Evolutionary conservation across 768 basidiomycete genomes (phyloP), one percentile per base, ranked within the genome.

Genomic region (Pulveroboletus ravenelii): DNA sequence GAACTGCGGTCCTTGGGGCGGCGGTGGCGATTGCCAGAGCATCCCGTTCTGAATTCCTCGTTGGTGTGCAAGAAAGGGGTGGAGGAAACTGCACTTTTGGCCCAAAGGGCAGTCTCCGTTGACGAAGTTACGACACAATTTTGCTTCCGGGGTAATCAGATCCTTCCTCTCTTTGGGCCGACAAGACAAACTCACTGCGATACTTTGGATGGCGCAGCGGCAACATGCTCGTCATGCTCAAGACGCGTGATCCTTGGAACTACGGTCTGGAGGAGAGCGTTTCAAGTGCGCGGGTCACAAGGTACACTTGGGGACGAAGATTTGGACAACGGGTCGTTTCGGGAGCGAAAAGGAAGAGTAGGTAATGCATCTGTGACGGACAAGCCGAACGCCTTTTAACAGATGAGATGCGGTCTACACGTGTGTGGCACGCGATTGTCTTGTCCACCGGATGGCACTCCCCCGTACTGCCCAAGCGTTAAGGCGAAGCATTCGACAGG

Each of bases 101-200:
- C 70, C 74, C 51, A 68, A 70, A 17, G 67, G 62, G 58, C 72
- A 75, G 51, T 58, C 53, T 32, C 74, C 73, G 31, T 52, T 63
- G 38, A 62, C 53, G 35, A 66, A 65, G 60, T 72, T 67, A 37
- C 72, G 64, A 57, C 72, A 74, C 38, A 68, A 55, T 59, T 68
- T 73, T 6, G 68, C 72, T 71, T 47, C 54, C 42, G 41, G 17
- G 45, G 37, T 17, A 9, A 40, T 62, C 36, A 56, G 44, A 12
- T 15, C 29, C 30, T 6, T n/a, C n/a, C 25, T 29, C 10, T 15
- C 23, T 40, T 46, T 40, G 20, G 51, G 41, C 31, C 34, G 32
- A 40, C 18, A 14, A 30, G 50, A 20, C 10, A 10, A 14, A 68
- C 68, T 64, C 45, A 68, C 66, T 68, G 51, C 68, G 68, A 56